phyloP scores from a whole-genome alignment of 2,329 filamentous ascomycete genomes.

The Anthostomella pinea region DNA sequence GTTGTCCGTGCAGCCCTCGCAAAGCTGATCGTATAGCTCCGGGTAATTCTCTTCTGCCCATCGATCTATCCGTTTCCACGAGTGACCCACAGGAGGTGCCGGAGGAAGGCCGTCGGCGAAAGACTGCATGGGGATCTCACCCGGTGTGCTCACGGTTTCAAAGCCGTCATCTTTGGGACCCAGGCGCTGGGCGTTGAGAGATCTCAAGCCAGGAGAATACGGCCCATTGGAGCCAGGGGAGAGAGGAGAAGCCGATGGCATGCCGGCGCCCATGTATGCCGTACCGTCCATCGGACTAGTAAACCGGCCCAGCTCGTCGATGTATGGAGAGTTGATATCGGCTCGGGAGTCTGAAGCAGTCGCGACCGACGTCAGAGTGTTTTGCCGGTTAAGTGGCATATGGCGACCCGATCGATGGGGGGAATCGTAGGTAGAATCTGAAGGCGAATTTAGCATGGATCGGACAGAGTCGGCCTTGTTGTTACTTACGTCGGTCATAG shows the following conservation, averaged over 20 bases:
- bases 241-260: conserved; percentile 37
- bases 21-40: conserved; percentile 88
- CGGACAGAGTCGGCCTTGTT: conserved; percentile 5
- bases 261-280: conserved; percentile 57
- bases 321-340: conserved; percentile 77
- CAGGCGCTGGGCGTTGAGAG: conserved; percentile 65
- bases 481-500: conserved; percentile 61
- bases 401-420: conserved; percentile 89
- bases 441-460: conserved; percentile 35
- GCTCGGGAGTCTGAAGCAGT: conserved; percentile 86
- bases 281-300: conserved; percentile 51
- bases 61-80: conserved; percentile 89
- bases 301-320: conserved; percentile 63
- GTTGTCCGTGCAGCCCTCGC: conserved; percentile 88
- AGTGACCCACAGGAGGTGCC: conserved; percentile 81
- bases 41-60: conserved; percentile 96
- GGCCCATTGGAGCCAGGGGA: conserved; percentile 61
- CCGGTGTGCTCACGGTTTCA: conserved; percentile 65
- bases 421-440: conserved; percentile 91
- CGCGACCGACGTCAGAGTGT: conserved; percentile 80
- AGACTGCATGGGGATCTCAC: conserved; percentile 94
- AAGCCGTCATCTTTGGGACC: conserved; percentile 60
- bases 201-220: conserved; percentile 88
- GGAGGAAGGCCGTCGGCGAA: conserved; percentile 91
- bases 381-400: conserved; percentile 79